Evolutionary conservation across 2,329 filamentous ascomycete species (phyloP), one percentile per base, ranked within the genome.

Genomic region (Fusarium haematococcum): DNA sequence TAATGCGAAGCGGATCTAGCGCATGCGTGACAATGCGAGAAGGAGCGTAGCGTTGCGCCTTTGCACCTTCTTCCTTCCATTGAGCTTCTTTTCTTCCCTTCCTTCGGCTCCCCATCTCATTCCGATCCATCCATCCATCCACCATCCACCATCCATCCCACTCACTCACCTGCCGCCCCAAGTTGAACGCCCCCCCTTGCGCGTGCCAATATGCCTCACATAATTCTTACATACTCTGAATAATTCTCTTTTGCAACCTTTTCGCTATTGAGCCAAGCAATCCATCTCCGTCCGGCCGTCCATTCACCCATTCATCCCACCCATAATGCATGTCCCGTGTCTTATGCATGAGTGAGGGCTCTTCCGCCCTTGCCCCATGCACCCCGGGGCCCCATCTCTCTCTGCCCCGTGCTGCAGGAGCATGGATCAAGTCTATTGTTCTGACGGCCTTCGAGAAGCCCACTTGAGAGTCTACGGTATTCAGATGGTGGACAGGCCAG

Each of bases 371-470:
- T 74, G 74, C 57, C 74, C 75, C 74, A 69, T 75, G 62, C 65
- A 45, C 66, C 66, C 63, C 65, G 66, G 71, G 70, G 70, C 68
- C 70, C 70, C 76, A 67, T 76, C 63, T 71, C 71, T 69, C 63
- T 68, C 25, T 74, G 73, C 74, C 74, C 76, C 73, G 74, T 78
- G 68, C 75, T 76, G 63, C 73, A 70, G 48, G 63, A 67, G 63
- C 73, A 77, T 76, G 68, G 76, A 68, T 73, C 62, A 69, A 25
- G 68, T 60, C 57, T 67, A 73, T 76, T 71, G 70, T 79, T 80
- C 79, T 74, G 71, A 68, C 56, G 65, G 64, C 63, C 72, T 80
- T 80, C 79, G 73, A 80, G 79, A 80, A 80, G 76, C 63, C 54
- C 45, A 54, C 23, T 43, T 63, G 39, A 48, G 43, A 48, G 23